Evolutionary conservation across 2,329 filamentous ascomycete genomes (phyloP).

Genomic region (Ophiosphaerella korrae): DNA sequence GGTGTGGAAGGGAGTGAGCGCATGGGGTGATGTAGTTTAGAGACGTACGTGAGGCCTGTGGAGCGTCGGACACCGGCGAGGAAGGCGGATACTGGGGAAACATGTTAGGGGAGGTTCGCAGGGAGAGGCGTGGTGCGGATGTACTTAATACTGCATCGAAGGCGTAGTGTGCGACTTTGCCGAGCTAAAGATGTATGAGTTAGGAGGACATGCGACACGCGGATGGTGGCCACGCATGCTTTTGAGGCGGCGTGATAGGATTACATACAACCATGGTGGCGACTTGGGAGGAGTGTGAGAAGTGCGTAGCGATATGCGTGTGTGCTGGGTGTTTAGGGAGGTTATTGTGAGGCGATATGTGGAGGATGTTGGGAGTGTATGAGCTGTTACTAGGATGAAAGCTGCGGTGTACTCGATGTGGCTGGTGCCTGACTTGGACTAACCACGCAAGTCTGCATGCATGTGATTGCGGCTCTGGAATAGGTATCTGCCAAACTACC

Average conservation of each 20-base stretch:
- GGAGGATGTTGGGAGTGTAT: constrained; percentile 9
- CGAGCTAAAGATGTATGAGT: constrained; percentile 79
- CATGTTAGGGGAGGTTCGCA: constrained; percentile 10
- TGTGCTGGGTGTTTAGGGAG: constrained; percentile 12
- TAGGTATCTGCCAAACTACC: background rate
- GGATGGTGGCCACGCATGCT: constrained; percentile 14
- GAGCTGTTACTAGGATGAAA: constrained; percentile 13
- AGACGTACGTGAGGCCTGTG: constrained; percentile 90
- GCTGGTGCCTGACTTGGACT: constrained; percentile 29
- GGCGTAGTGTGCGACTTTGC: constrained; percentile 90
- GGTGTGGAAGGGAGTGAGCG: background rate
- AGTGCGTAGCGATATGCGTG: constrained; percentile 1
- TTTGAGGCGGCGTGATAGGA: constrained; percentile 14
- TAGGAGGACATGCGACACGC: constrained; percentile 23
- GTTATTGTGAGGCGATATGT: background rate
- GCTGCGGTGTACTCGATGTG: constrained; percentile 28
- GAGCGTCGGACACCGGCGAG: constrained; percentile 97
- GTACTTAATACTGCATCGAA: constrained; percentile 92
- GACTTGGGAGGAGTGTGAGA: constrained; percentile 3
- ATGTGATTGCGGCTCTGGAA: constrained; percentile 26
- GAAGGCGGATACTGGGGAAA: constrained; percentile 79
- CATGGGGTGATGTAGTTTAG: constrained; percentile 1
- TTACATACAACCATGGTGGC: constrained; percentile 46
- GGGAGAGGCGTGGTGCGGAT: constrained; percentile 42
- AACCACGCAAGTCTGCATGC: constrained; percentile 11